Evolutionary conservation across 768 basidiomycete species (phyloP), one percentile per base, ranked within the genome.

Genomic region (Hygrophoropsis aurantiaca): DNA sequence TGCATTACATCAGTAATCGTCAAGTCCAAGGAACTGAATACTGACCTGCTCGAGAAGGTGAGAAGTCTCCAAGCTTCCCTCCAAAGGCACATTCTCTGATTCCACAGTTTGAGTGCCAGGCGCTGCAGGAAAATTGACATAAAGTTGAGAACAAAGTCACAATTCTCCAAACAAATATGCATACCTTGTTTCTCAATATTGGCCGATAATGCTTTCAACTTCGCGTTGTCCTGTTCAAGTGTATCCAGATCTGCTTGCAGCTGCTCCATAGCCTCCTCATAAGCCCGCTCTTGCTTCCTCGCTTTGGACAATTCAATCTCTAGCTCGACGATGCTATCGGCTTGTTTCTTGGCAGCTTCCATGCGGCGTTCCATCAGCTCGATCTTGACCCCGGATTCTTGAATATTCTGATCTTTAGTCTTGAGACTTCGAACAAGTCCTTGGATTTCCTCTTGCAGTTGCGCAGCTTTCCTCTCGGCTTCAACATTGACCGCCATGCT

Each of bases 231-330:
- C 63, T 90, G 84, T 66, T 94, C 92, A 42, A 94, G 71, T 1
- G 74, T 62, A 63, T 97, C 94, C 52, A 97, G 69, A 57, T 99
- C 95, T 1, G 82, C 79, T 60, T 95, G 93, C 9, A 98, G 67
- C 58, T 92, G 90, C 54, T 94, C 94, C 75, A 97, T 88, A 3
- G 93, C 91, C 57, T 95, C 93, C 62, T 92, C 89, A 57, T 94
- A 90, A 25, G 87, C 85, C 46, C 85, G 78, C 65, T 95, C 93
- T 60, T 95, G 90, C 66, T 93, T 90, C 66, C 82, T 81, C 3
- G 84, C 81, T 62, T 93, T 93, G 23, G 75, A 68, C 2, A 97
- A 72, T 57, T 94, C 87, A 25, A 62, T 68, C 69, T 97, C 94
- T 16, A 98, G 80, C 50, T 91, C 87, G 11, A 73, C 65, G 42